Evolutionary conservation across 2,329 filamentous ascomycete species (phyloP), one percentile per base, ranked within the genome.

Genomic region (Fusarium scirpi): DNA sequence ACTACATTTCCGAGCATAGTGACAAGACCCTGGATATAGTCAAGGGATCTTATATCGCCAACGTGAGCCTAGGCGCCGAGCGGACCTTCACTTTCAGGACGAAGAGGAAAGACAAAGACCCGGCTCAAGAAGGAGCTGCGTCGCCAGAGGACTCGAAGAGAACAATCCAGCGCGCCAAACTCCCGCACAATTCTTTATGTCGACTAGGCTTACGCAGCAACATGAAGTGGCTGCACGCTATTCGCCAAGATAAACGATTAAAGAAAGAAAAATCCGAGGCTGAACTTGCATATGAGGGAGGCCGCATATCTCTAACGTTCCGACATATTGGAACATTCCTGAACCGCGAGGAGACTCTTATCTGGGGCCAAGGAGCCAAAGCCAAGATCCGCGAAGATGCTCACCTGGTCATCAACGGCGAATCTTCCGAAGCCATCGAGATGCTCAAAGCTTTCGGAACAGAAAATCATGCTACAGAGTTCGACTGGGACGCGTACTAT

Each of bases 11-110:
- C 1, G 96, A 99, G 78, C 96, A 99, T 77, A 97, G 94, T 41
- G 96, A 99, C 79, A 99, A 99, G 82, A 97, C 95, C 0, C 84
- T 99, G 25, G 96, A 99, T 78, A 96, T 99, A 60, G 90, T 89
- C 15, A 89, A 87, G 27, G 90, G 86, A 7, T 96, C 92, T 25
- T 94, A 86, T 64, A 97, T 99, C 71, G 94, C 94, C 70, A 99
- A 98, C 76, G 89, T 97, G 52, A 97, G 94, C 71, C 86, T 98
- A n/a, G 96, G 96, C 2, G 94, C 95, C 1, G 91, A 97, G 80
- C 87, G 96, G 56, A 94, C 90, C 4, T 98, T 98, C 94, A 87
- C 92, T 0, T 87, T 99, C 38, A 90, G 96, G 54, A 95, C 92
- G 13, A 97, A 97, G 82, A 91, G 92, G 67, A 78, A 77, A 43